phyloP scores from a whole-genome alignment of 108 stramenopile species.

The Stephanodiscus minutulus region DNA sequence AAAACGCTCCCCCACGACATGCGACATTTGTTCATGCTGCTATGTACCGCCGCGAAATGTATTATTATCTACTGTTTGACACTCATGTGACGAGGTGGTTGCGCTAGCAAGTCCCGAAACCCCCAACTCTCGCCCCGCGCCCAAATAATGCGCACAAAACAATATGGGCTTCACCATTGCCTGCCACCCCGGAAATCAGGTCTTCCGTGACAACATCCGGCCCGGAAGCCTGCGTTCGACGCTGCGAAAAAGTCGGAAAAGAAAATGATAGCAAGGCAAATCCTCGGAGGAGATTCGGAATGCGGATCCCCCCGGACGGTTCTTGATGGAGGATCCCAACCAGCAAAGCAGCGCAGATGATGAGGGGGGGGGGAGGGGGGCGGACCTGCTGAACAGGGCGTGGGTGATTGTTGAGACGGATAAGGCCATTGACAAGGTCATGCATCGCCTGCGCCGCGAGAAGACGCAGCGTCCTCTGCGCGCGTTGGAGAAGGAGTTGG shows the following conservation, averaged over 20 bases:
- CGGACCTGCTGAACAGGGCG: not conserved
- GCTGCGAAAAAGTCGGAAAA: conserved; percentile 64
- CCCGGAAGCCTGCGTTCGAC: conserved; percentile 59
- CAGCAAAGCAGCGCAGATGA: not conserved
- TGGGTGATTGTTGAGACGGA: conserved; percentile 12
- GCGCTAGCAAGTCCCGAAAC: too few species aligned
- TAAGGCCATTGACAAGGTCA: conserved; percentile 17
- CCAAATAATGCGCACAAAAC: too few species aligned
- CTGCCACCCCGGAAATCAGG: conserved; percentile 60
- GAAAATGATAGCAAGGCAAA: conserved; percentile 59
- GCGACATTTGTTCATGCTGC: too few species aligned
- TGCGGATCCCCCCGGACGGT: conserved; percentile 31
- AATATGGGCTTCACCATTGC: conserved; percentile 64
- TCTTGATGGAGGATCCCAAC: conserved; percentile 28
- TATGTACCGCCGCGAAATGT: too few species aligned
- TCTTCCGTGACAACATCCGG: conserved; percentile 58
- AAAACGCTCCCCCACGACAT: too few species aligned
- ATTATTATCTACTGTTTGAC: too few species aligned
- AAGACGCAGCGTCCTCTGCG: too few species aligned
- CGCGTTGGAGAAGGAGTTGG: not conserved
- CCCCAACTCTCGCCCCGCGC: too few species aligned
- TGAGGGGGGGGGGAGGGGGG: not conserved
- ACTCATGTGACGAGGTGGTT: too few species aligned
- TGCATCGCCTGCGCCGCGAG: conserved; percentile 21
- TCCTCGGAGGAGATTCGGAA: conserved; percentile 42